Evolutionary conservation across 2,329 filamentous ascomycete genomes (phyloP).

Genomic region (Paramyrothecium sp.): DNA sequence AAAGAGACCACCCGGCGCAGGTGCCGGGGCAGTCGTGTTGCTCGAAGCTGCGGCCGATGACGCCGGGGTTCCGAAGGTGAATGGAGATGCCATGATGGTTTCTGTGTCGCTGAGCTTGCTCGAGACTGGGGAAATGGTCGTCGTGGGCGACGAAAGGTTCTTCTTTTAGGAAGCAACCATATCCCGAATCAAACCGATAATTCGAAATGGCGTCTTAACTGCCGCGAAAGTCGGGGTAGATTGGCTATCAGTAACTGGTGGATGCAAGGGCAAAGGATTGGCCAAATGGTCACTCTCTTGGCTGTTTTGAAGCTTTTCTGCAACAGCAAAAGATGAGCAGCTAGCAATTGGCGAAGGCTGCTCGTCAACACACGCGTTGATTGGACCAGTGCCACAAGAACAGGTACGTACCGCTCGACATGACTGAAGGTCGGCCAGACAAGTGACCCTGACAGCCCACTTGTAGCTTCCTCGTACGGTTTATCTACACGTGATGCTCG

Average conservation of each 20-base stretch:
- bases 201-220: too few species aligned
- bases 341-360: background rate
- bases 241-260: too few species aligned
- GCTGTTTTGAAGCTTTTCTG: background rate
- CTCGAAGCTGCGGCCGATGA: conserved; percentile 29
- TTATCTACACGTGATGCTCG: background rate
- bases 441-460: background rate
- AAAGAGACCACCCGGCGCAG: conserved; percentile 40
- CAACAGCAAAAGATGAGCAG: background rate
- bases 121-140: background rate
- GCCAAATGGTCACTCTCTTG: too few species aligned
- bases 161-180: background rate
- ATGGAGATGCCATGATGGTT: conserved; percentile 20
- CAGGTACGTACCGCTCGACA: background rate
- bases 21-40: conserved; percentile 33
- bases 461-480: background rate
- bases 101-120: conserved; percentile 21
- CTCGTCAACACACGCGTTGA: background rate
- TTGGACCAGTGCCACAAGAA: background rate
- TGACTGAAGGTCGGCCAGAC: background rate
- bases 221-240: too few species aligned
- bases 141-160: too few species aligned
- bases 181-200: background rate
- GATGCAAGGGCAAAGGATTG: too few species aligned
- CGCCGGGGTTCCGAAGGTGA: conserved; percentile 34